Evolutionary conservation across 108 stramenopile genomes (phyloP), one percentile per base, ranked within the genome.

Genomic region (Cylindrotheca fusiformis): DNA sequence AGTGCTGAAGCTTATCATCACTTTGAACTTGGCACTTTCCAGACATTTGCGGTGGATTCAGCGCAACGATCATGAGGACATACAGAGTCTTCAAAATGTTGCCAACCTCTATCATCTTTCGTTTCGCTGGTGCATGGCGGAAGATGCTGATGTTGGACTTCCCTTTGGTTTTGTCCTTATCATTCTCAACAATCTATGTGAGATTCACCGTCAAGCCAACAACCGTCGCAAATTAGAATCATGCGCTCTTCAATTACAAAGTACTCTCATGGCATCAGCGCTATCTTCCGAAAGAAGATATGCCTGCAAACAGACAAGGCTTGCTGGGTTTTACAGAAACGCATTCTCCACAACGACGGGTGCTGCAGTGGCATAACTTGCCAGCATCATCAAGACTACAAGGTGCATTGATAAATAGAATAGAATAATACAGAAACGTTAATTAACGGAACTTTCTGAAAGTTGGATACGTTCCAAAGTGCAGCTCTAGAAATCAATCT

Each of bases 21-120:
- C 49, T 25, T 33, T 64, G 33, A 64, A 64, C 27, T 33, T 64
- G 32, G 63, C 52, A 5, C 52, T 64, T 32, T 32, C 63, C 21
- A 28, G 36, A 10, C 52, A 53, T 23, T 32, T 64, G 18, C 52
- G 30, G 19, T 28, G 33, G 14, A 52, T 53, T 12, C 51, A 53
- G 53, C 30, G 48, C 24, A 48, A 31, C 52, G 30, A 53, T 41
- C 44, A 52, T 53, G 52, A 33, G 31, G 26, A 3, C 50, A n/a
- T 51, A n/a, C 5, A 51, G 20, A 4, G 20, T 19, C 10, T 17
- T 4, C n/a, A 5, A 51, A n/a, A 41, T 52, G 63, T 23, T 29
- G 36, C 19, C 52, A 53, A 41, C 52, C 52, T 32, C 52, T 52
- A 22, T 18, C 49, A 12, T 48, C 48, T 17, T 29, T 64, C 52